phyloP scores from a whole-genome alignment of 768 basidiomycete genomes.

The Auricularia cornea region DNA sequence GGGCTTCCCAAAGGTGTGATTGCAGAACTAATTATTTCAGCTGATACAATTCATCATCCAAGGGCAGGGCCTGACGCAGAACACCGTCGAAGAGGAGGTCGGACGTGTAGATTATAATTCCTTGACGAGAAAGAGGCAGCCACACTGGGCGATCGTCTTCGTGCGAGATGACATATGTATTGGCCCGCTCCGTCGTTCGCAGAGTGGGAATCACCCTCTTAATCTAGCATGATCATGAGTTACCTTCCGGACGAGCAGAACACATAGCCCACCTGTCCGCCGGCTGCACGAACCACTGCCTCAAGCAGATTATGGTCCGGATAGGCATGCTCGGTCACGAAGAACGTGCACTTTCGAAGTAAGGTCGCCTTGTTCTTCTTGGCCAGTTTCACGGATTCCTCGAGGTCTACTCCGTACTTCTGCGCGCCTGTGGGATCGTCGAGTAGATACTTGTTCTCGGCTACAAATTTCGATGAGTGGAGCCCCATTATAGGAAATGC shows the following conservation, averaged over 20 bases:
- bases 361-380: slow-evolving; percentile 44
- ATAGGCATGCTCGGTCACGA: slow-evolving; percentile 58
- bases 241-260: too few species aligned
- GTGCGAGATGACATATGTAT: slow-evolving; percentile 59
- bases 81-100: slow-evolving; percentile 60
- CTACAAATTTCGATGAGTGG: slow-evolving; percentile 31
- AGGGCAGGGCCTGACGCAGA: slow-evolving; percentile 59
- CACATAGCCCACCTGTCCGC: slow-evolving; percentile 67
- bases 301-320: slow-evolving; percentile 48
- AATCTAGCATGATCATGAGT: slow-evolving; percentile 25
- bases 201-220: not conserved
- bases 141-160: slow-evolving; percentile 56
- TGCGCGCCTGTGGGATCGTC: slow-evolving; percentile 53
- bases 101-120: slow-evolving; percentile 55
- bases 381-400: slow-evolving; percentile 51
- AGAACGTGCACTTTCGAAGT: slow-evolving; percentile 61
- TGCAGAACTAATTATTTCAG: too few species aligned
- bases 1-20: too few species aligned
- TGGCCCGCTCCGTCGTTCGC: slow-evolving; percentile 12
- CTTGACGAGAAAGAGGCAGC: slow-evolving; percentile 46
- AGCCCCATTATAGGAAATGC: slow-evolving; percentile 1
- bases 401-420: slow-evolving; percentile 58
- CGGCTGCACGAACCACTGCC: slow-evolving; percentile 58
- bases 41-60: slow-evolving; percentile 38
- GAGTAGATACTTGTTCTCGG: slow-evolving; percentile 52